Conservation (phyloP, 2,329 filamentous ascomycete genomes). For the Massarina eburnea region DNA sequence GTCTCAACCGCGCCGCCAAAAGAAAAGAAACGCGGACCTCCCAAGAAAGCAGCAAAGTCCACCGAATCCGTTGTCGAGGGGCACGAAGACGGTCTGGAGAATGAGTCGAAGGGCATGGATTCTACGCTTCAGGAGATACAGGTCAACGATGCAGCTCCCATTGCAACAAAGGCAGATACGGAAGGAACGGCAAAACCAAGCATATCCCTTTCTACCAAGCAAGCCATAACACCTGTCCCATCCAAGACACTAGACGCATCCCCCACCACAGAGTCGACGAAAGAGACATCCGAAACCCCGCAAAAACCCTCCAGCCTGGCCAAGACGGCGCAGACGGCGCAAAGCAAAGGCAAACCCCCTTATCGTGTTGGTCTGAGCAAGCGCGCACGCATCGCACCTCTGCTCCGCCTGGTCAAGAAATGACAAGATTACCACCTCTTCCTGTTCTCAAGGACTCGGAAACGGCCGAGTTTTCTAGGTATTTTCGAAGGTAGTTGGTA, state of each 20-base stretch:
- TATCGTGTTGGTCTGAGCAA: conserved; percentile 55
- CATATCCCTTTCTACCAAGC: not conserved
- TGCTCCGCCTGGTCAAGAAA: conserved; percentile 52
- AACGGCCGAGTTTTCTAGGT: not conserved
- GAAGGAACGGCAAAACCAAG: not conserved
- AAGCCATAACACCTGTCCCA: not conserved
- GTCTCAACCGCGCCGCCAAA: conserved; percentile 7
- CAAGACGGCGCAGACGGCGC: conserved; percentile 18
- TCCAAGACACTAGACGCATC: not conserved
- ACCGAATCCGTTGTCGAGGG: conserved; percentile 6
- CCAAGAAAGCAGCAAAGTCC: conserved; percentile 24
- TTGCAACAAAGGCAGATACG: not conserved
- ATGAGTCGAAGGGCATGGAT: not conserved
- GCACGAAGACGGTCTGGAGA: not conserved
- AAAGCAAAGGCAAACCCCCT: conserved; percentile 42
- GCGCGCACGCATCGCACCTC: conserved; percentile 50
- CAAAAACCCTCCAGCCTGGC: not conserved
- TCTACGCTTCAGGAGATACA: conserved; percentile 7
- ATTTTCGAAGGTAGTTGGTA: too few relatives aligned
- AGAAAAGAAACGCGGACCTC: conserved; percentile 38
- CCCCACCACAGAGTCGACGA: not conserved
- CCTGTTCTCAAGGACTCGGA: not conserved
- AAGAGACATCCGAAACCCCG: not conserved
- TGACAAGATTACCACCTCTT: conserved; percentile 22
- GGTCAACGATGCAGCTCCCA: not conserved